A percentile compares a stretch with the other conserved stretches of the same genome.
These are phyloP conservation scores for Ceratocystis harringtonii DNA, from an alignment of 2,329 filamentous ascomycete genomes.

Conservation along the genomic window DNA sequence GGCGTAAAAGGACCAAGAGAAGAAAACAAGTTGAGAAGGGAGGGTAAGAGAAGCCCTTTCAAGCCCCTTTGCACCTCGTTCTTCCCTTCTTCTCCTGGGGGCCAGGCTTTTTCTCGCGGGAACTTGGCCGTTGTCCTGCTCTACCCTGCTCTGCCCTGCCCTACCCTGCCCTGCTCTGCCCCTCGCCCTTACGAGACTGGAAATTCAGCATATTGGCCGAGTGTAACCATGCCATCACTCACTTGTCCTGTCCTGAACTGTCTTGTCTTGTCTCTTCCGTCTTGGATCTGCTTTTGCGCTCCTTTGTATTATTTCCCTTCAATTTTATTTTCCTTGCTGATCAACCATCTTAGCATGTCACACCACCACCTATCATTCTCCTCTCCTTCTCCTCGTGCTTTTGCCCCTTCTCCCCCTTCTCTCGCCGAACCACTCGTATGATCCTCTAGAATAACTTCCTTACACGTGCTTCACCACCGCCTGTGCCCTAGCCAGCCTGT, in stretches of 20 bases:
- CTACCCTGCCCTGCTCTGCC: background rate
- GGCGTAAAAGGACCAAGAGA: no score
- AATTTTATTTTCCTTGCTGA: background rate
- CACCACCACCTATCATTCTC: background rate
- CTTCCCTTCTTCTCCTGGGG: no score
- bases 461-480: constrained; percentile 3
- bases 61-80: no score
- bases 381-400: background rate
- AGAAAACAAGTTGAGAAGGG: no score
- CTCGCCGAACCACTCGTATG: constrained; percentile 3
- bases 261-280: background rate
- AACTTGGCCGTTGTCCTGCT: no score
- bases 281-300: background rate
- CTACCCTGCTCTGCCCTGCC: no score
- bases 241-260: background rate
- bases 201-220: background rate
- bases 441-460: constrained; percentile 5
- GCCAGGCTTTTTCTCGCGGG: no score
- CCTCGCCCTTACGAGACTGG: background rate
- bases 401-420: background rate
- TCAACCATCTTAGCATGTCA: background rate
- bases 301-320: background rate
- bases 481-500: background rate
- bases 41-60: no score
- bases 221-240: constrained; percentile 4